Evolutionary conservation across 148 eudicot species (phyloP).

Genomic region (Camellia japonica): DNA sequence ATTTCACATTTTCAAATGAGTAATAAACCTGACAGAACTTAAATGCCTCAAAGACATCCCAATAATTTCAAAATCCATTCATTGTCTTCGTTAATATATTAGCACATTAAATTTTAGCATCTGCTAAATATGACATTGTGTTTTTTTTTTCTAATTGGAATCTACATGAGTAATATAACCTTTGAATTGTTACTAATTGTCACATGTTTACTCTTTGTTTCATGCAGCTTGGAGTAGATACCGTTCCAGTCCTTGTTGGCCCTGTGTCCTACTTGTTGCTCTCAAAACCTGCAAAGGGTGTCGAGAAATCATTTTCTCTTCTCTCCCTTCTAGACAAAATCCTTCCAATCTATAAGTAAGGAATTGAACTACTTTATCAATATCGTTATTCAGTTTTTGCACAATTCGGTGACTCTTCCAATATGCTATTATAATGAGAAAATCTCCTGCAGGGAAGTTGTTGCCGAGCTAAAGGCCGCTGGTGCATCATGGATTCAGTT

Average conservation of each 20-base stretch:
- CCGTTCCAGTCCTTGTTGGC: constrained; percentile 80
- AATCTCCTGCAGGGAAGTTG: constrained; percentile 67
- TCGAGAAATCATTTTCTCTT: constrained; percentile 73
- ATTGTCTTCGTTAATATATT: not conserved
- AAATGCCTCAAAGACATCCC: too few relatives aligned
- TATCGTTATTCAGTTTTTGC: not conserved
- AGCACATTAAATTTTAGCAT: not conserved
- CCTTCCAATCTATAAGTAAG: constrained; percentile 87
- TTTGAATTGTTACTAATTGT: not conserved
- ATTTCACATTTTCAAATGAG: too few relatives aligned
- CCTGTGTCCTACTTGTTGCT: constrained; percentile 79
- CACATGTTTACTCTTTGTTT: not conserved
- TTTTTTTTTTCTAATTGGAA: not conserved
- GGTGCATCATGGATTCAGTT: constrained; percentile 94
- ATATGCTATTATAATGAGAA: not conserved
- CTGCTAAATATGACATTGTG: not conserved
- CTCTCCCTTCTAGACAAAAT: constrained; percentile 81
- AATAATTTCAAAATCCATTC: too few relatives aligned
- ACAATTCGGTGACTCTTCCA: constrained; percentile 3
- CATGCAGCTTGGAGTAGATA: constrained; percentile 80
- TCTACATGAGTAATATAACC: not conserved
- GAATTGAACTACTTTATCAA: too few relatives aligned
- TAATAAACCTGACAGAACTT: too few relatives aligned
- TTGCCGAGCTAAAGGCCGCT: constrained; percentile 83
- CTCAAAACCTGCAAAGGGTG: constrained; percentile 96